Conservation (phyloP, 805 yeast species). For the Grigorovia humatica region DNA sequence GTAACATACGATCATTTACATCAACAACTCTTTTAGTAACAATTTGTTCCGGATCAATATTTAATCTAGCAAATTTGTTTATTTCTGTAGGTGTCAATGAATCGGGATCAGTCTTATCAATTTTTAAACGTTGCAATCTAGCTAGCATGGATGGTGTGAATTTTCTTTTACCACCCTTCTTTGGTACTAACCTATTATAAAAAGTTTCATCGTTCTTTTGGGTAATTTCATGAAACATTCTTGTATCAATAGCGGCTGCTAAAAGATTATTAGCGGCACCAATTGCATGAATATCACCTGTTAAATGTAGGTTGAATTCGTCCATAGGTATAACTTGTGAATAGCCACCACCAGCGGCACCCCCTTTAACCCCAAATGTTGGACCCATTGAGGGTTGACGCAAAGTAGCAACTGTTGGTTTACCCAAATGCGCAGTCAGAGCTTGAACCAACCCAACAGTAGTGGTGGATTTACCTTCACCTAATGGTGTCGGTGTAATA, state of each 20-base stretch:
- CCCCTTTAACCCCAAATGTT: conserved; percentile 96
- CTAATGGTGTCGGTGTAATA: conserved; percentile 95
- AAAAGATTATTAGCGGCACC: conserved; percentile 86
- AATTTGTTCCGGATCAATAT: conserved; percentile 82
- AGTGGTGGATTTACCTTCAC: conserved; percentile 96
- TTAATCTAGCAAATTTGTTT: conserved; percentile 64
- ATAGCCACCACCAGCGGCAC: conserved; percentile 99
- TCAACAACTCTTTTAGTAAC: conserved; percentile 92
- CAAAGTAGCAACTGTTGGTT: conserved; percentile 83
- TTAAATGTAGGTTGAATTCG: conserved; percentile 93
- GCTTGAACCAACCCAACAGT: conserved; percentile 97
- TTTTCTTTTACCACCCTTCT: conserved; percentile 65
- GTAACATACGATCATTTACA: conserved; percentile 81
- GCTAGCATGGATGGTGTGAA: conserved; percentile 72
- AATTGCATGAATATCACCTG: conserved; percentile 97
- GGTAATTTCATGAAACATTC: conserved; percentile 90
- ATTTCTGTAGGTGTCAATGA: conserved; percentile 71
- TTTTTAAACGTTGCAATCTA: conserved; percentile 73
- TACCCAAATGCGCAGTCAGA: conserved; percentile 77
- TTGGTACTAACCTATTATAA: conserved; percentile 78
- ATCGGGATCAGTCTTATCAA: conserved; percentile 68
- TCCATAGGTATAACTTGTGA: conserved; percentile 98
- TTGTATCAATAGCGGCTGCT: conserved; percentile 94
- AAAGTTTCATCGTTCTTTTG: conserved; percentile 70
- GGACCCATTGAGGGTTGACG: conserved; percentile 99